Evolutionary conservation across 257 asterid species (phyloP).

Genomic region (Gentiana dahurica): DNA sequence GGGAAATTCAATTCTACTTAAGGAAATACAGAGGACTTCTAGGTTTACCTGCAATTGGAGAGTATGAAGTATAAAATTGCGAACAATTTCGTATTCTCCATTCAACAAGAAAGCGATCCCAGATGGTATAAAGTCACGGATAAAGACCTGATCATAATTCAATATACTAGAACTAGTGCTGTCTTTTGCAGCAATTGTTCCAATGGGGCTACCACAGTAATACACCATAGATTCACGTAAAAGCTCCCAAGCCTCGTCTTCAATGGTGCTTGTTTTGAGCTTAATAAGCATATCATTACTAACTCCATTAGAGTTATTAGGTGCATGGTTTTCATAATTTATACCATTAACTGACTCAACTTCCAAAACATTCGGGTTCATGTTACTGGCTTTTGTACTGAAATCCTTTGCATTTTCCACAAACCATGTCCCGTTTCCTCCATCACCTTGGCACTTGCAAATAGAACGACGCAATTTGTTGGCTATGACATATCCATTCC

Average conservation of each 20-base stretch:
- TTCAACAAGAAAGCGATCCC: slow-evolving; percentile 66
- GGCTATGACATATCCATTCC: slow-evolving; percentile 10
- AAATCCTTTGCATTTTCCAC: slow-evolving; percentile 26
- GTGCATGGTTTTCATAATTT: slow-evolving; percentile 13
- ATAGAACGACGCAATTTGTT: slow-evolving; percentile 12
- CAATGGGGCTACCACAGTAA: slow-evolving; percentile 59
- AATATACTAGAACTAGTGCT: slow-evolving; percentile 41
- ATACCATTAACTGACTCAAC: slow-evolving; percentile 21
- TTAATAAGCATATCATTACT: slow-evolving; percentile 15
- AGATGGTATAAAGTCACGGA: slow-evolving; percentile 71
- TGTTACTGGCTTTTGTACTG: slow-evolving; percentile 15
- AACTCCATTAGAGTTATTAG: slow-evolving; percentile 21
- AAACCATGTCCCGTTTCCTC: slow-evolving; percentile 29
- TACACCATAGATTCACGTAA: slow-evolving; percentile 46
- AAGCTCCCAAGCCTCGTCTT: slow-evolving; percentile 64
- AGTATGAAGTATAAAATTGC: slow-evolving; percentile 66
- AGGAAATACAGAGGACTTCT: background rate
- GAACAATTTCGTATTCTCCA: slow-evolving; percentile 69
- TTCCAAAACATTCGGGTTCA: slow-evolving; percentile 12
- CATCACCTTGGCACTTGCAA: slow-evolving; percentile 45
- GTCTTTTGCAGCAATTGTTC: slow-evolving; percentile 71
- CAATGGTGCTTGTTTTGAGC: slow-evolving; percentile 27
- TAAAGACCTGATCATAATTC: slow-evolving; percentile 67
- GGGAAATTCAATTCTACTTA: no score
- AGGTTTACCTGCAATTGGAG: slow-evolving; percentile 64